Conservation (phyloP, 2,329 filamentous ascomycete genomes). For the Ascosphaera apis region DNA sequence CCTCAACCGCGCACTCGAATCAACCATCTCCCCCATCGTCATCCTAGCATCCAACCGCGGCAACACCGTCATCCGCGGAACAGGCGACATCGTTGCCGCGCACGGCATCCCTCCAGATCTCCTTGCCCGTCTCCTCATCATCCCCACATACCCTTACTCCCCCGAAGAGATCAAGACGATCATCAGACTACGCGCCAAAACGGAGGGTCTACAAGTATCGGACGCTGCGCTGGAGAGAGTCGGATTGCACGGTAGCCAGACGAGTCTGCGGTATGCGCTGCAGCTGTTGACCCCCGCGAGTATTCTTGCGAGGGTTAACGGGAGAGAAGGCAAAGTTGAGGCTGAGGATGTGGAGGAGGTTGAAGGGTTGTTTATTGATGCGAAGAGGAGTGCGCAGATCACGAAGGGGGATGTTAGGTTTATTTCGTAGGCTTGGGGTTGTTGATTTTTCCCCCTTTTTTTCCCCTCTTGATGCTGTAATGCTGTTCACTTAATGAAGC, state of each 20-base stretch:
- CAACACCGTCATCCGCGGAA: constrained; percentile 77
- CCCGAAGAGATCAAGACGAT: constrained; percentile 82
- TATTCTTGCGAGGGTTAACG: constrained; percentile 72
- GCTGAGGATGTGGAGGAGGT: constrained; percentile 57
- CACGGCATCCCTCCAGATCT: constrained; percentile 92
- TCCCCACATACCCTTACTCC: constrained; percentile 78
- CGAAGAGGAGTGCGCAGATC: constrained; percentile 50
- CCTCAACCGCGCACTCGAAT: constrained; percentile 93
- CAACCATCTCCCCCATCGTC: constrained; percentile 82
- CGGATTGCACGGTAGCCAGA: constrained; percentile 62
- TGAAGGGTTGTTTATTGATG: constrained; percentile 65
- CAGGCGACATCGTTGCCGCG: constrained; percentile 52
- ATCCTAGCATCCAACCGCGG: constrained; percentile 94
- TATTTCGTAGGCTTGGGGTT: constrained; percentile 27
- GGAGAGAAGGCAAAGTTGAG: constrained; percentile 48
- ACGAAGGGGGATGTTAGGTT: constrained; percentile 42
- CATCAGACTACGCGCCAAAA: constrained; percentile 60
- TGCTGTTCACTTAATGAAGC: too few species aligned
- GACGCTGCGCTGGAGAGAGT: constrained; percentile 74
- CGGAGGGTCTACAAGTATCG: constrained; percentile 55
- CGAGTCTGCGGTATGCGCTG: constrained; percentile 78
- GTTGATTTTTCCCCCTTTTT: neutral
- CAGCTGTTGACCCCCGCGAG: constrained; percentile 76
- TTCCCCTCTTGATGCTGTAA: too few species aligned
- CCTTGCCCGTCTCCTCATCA: constrained; percentile 77